These are phyloP conservation scores for Gaeumannomyces tritici DNA, from an alignment of 2,329 filamentous ascomycete genomes.

Conservation along the genomic window DNA sequence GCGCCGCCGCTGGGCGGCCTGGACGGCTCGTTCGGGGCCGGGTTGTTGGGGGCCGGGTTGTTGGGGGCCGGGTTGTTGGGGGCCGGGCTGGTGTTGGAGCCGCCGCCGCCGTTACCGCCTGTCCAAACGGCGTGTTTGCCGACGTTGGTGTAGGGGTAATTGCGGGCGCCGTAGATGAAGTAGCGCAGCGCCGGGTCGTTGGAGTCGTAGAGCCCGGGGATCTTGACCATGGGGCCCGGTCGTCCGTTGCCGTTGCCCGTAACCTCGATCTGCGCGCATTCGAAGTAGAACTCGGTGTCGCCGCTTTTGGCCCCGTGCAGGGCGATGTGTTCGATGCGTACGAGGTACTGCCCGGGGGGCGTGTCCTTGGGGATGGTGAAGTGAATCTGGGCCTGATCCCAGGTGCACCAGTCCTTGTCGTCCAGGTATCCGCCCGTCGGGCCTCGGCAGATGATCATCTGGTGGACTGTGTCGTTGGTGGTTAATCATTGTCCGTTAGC, in stretches of 20 bases:
- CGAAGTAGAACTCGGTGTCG: slow-evolving; percentile 6
- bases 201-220: slow-evolving; percentile 3
- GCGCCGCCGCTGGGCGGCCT: not conserved
- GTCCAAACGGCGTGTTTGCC: not conserved
- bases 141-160: not conserved
- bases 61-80: not conserved
- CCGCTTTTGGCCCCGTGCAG: slow-evolving; percentile 5
- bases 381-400: not conserved
- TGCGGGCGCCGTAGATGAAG: slow-evolving; percentile 48
- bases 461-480: not conserved
- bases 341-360: slow-evolving; percentile 4
- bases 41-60: not conserved
- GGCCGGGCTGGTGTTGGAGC: not conserved
- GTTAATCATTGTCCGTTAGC: not conserved
- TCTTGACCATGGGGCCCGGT: slow-evolving; percentile 2
- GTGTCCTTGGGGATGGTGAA: slow-evolving; percentile 4
- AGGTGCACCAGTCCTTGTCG: slow-evolving; percentile 1
- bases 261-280: slow-evolving; percentile 6
- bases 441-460: not conserved
- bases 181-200: slow-evolving; percentile 26
- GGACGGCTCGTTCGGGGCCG: no score
- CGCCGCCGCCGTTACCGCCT: not conserved
- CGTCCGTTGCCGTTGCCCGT: slow-evolving; percentile 2
- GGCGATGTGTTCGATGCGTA: slow-evolving; percentile 7
- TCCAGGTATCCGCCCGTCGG: not conserved